Evolutionary conservation across 208 protist genomes (phyloP), one percentile per base, ranked within the genome.

Genomic region (Leishmania mexicana): DNA sequence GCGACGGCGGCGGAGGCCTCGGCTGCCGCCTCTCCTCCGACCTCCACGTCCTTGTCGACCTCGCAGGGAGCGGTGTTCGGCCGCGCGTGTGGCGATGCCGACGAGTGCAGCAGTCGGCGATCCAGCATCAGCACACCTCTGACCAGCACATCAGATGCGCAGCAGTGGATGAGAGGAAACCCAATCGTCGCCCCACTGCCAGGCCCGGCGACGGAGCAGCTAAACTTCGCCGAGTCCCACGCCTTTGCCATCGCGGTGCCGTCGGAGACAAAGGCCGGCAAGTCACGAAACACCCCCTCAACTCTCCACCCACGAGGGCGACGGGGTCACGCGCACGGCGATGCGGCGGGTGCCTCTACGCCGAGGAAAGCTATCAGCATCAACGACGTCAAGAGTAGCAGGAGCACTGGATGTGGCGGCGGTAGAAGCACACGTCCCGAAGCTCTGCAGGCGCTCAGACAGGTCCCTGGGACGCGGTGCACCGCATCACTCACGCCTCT

Each of bases 1-100:
- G 28, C 73, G 79, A 28, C 77, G 71, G 57, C 68, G 64, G 51
- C 58, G 73, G 54, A 57, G 31, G 65, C 19, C 31, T 35, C 31
- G 31, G 31, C 31, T 35, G 31, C 31, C 31, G 31, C 31, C 31
- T 35, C 31, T 35, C 31, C 31, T 35, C 31, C 31, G 31, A 35
- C 1, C 67, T 72, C 19, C 40, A 72, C 67, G 67, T 72, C 67
- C 15, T 45, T 28, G 40, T 72, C 67, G 35, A 49, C 67, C 67
- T 40, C 67, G 67, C 40, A 7, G 35, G 67, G 19, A 3, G 5
- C 67, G 35, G 10, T 28, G 42, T 2, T 72, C 40, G 67, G 40
- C 40, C 11, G 35, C 21, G 24, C 67, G 35, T 21, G 35, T 8
- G 40, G 35, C 11, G 35, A 28, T 72, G 40, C 35, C 19, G 40